Conservation (phyloP, 2,329 filamentous ascomycete genomes). For the Pseudopyrenochaeta lycopersici region DNA sequence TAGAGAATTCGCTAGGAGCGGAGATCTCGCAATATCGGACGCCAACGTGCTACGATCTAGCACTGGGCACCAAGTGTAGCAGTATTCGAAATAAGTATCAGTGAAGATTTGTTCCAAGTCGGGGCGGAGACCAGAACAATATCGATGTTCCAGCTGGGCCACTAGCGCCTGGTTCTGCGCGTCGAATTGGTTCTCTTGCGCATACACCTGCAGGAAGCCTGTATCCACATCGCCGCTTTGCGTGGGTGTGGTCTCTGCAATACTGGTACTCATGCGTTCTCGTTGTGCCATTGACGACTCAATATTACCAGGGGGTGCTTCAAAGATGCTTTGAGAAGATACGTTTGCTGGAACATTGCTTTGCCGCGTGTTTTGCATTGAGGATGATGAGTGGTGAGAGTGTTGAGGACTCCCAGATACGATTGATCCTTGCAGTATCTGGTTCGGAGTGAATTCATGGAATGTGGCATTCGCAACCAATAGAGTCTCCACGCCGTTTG, state of each 20-base stretch:
- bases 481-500: slow-evolving; percentile 19
- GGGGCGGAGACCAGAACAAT: slow-evolving; percentile 18
- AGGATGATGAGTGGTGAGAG: slow-evolving; percentile 9
- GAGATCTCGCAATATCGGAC: slow-evolving; percentile 23
- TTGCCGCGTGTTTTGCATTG: slow-evolving; percentile 7
- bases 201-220: slow-evolving; percentile 28
- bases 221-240: slow-evolving; percentile 27
- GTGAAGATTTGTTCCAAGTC: slow-evolving; percentile 31
- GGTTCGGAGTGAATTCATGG: slow-evolving; percentile 1
- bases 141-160: slow-evolving; percentile 27
- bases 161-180: slow-evolving; percentile 31
- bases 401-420: slow-evolving; percentile 1
- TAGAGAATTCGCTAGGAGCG: slow-evolving; percentile 28
- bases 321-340: slow-evolving; percentile 14
- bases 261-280: slow-evolving; percentile 8
- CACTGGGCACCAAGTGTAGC: slow-evolving; percentile 33
- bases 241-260: slow-evolving; percentile 20
- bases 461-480: slow-evolving; percentile 20
- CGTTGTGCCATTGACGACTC: slow-evolving; percentile 10
- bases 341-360: slow-evolving; percentile 7
- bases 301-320: not conserved
- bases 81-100: slow-evolving; percentile 30
- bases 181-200: slow-evolving; percentile 27
- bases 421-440: not conserved
- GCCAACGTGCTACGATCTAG: slow-evolving; percentile 24